Base-by-base conservation (phyloP, 2,329 filamentous ascomycete genomes). In the Pestalotiopsis sp. region DNA sequence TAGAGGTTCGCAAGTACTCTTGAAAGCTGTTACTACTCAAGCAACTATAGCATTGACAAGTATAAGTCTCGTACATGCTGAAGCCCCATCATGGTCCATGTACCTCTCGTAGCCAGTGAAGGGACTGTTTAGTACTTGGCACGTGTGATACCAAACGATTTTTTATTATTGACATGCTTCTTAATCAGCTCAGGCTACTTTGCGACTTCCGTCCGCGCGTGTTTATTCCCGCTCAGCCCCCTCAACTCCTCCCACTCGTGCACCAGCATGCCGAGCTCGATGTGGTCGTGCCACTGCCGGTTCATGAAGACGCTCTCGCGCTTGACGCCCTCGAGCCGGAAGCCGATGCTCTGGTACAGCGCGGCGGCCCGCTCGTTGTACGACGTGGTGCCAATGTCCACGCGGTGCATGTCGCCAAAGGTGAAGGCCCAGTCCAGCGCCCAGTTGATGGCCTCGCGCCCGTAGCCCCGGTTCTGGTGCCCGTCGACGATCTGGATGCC, bases 371-470 rank as follows among this genome's bases (percentile, higher is more conserved):
- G 77, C 41, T 76, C 73, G 62, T 86, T 87, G 66, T 79, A 86
- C 9, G 73, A 79, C 41, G 82, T 79, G 0, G 79, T 79, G 3
- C 73, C 71, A 6, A 87, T 78, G 12, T 72, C 74, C 20, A 87
- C 80, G 4, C 81, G 75, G 70, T 87, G 85, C 74, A 85, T 72
- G 0, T 81, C 81, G 0, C 78, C 83, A n/a, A 76, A 75, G 5
- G 73, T 71, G 70, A 87, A 87, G 0, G 81, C 81, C 80, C 84
- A 86, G 27, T 83, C 78, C 3, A 85, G 70, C 0, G 75, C 80
- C 84, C 84, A 87, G 31, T 77, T 75, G 59, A 87, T 82, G 0
- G 82, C 81, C 71, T 86, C 84, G 6, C 71, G 73, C 1, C 85
- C 85, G 66, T 86, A 86, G 0, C 85, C 83, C 23, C 77, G 71